These are phyloP conservation scores for Fagopyrum tataricum DNA, from an alignment of 148 eudicot species.

Conservation along the genomic window DNA sequence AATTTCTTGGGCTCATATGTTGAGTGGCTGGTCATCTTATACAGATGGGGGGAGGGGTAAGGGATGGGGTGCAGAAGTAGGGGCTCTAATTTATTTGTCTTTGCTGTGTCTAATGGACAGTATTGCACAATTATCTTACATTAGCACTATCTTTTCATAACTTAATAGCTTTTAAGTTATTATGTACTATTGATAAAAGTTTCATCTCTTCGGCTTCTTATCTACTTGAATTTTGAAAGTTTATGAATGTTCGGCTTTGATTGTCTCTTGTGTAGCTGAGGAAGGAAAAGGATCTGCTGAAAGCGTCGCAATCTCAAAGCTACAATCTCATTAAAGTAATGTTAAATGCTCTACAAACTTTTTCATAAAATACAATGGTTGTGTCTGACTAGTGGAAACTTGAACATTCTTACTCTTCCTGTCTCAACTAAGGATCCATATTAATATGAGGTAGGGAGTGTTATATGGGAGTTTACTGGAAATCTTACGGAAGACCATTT, in stretches of 20 bases:
- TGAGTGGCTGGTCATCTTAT: neutral
- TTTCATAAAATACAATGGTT: neutral
- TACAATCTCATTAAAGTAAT: constrained; percentile 63
- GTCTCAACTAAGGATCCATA: neutral
- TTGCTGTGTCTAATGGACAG: neutral
- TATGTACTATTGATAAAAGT: neutral
- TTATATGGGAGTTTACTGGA: neutral
- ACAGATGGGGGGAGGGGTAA: neutral
- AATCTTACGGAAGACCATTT: neutral
- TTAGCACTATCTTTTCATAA: neutral
- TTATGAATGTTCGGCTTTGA: neutral
- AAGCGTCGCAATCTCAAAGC: constrained; percentile 65
- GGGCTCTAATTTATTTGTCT: neutral
- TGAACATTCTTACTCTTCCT: neutral
- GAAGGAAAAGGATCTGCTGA: constrained; percentile 68
- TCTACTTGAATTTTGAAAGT: neutral
- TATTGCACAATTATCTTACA: neutral
- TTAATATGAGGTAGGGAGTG: neutral
- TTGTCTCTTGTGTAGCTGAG: constrained; percentile 37
- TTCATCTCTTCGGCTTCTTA: neutral
- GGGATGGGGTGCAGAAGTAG: neutral
- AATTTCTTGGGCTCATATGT: neutral
- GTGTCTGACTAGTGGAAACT: neutral
- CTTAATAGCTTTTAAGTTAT: neutral
- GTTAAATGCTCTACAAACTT: neutral